These are phyloP conservation scores for Lipomyces anomalus DNA, from an alignment of 805 yeast species.

Conservation along the genomic window DNA sequence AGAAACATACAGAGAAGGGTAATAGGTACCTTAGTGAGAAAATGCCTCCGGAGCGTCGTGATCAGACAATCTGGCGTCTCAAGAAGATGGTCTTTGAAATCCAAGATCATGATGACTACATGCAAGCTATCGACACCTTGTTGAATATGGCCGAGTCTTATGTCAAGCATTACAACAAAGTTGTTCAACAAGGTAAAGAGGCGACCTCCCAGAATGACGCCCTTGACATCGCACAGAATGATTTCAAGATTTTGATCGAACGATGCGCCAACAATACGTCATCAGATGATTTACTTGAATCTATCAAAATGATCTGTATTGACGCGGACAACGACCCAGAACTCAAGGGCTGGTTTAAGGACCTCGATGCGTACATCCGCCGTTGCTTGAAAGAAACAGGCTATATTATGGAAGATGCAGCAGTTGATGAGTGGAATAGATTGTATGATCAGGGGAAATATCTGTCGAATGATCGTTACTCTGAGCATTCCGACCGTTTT, in stretches of 20 bases:
- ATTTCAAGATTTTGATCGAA: conserved; percentile 17
- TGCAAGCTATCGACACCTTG: conserved; percentile 18
- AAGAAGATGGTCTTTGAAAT: conserved; percentile 19
- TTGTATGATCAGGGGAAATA: conserved; percentile 15
- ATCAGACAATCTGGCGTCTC: conserved; percentile 12
- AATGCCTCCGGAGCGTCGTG: conserved; percentile 19
- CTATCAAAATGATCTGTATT: conserved; percentile 10
- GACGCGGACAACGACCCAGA: conserved; percentile 20
- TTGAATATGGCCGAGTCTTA: conserved; percentile 17
- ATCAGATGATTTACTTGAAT: conserved; percentile 8
- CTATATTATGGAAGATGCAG: conserved; percentile 10
- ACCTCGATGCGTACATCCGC: conserved; percentile 11
- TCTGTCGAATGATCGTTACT: conserved; percentile 9
- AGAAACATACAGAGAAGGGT: neutral
- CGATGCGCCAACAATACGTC: conserved; percentile 21
- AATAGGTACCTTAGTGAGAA: conserved; percentile 11
- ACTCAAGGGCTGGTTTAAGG: conserved; percentile 16
- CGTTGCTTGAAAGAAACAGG: conserved; percentile 16
- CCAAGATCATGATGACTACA: conserved; percentile 21
- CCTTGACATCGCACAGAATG: conserved; percentile 8
- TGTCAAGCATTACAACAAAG: neutral
- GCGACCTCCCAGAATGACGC: conserved; percentile 12
- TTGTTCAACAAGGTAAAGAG: neutral
- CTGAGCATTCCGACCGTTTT: conserved; percentile 11
- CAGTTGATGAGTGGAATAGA: conserved; percentile 10